Percentiles rank a stretch among this genome's conserved stretches.
These are phyloP conservation scores for Hepatocystis sp. DNA, from an alignment of 169 alveolate genomes.

Conservation along the genomic window DNA sequence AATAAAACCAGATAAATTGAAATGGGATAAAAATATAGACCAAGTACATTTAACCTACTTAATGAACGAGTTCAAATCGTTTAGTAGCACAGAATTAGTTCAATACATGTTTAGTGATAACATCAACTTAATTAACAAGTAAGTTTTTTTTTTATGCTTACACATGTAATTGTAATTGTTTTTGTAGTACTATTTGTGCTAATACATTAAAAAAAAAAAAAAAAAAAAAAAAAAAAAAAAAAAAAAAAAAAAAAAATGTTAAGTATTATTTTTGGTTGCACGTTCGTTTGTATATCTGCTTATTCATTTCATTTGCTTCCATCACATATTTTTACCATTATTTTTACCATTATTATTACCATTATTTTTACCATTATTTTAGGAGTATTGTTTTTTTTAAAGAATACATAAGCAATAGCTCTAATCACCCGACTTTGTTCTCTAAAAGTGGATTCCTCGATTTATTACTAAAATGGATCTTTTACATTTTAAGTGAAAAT, in stretches of 20 bases:
- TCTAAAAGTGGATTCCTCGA: slow-evolving; percentile 58
- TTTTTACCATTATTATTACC: too few relatives aligned
- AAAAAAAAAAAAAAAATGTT: too few relatives aligned
- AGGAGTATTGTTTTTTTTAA: slow-evolving; percentile 59
- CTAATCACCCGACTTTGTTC: slow-evolving; percentile 51
- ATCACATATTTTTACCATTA: too few relatives aligned
- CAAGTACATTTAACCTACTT: slow-evolving; percentile 40
- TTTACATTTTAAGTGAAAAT: slow-evolving; percentile 24
- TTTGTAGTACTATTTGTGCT: too few relatives aligned
- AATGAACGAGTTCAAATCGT: slow-evolving; percentile 55
- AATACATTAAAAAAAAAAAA: too few relatives aligned
- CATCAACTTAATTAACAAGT: slow-evolving; percentile 36
- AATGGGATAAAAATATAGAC: slow-evolving; percentile 61
- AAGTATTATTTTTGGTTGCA: too few relatives aligned
- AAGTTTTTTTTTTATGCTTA: too few relatives aligned
- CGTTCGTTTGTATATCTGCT: too few relatives aligned
- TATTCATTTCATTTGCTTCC: too few relatives aligned
- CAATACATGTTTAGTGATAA: slow-evolving; percentile 48
- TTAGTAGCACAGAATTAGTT: slow-evolving; percentile 20
- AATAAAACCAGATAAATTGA: slow-evolving; percentile 48
- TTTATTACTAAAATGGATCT: slow-evolving; percentile 50
- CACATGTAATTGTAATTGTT: too few relatives aligned
- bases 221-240: too few relatives aligned
- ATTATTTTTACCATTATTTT: neutral
- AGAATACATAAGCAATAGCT: slow-evolving; percentile 49